Base-by-base conservation (phyloP, 2,329 filamentous ascomycete genomes). In the Leptographium lundbergii region DNA sequence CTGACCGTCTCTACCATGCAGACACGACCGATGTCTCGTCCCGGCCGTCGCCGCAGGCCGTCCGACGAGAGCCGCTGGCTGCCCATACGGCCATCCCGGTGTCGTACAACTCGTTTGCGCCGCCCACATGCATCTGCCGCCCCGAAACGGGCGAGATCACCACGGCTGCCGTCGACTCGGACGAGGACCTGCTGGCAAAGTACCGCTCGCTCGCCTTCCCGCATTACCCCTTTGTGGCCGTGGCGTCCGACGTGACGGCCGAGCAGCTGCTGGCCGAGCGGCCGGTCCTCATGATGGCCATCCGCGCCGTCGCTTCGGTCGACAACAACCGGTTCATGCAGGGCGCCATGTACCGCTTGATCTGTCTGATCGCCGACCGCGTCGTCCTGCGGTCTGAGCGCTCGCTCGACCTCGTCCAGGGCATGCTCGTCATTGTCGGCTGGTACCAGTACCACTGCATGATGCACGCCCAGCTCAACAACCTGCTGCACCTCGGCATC, bases 391-490 rank as follows among this genome's bases (percentile, higher is more conserved):
- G 75, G 1, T 77, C 75, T 0, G 75, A 78, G 57, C 69, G 77
- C 19, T 80, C 78, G 0, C 62, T 81, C 13, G 79, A 81, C 59
- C 65, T 81, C 2, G 66, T 81, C 0, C 70, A 76, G 58, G 75
- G 77, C 0, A 72, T 81, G 3, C 65, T 81, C 3, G 72, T 80
- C 0, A 72, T 80, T 29, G 62, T 78, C 2, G 74, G 74, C 0
- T 81, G 74, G 71, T 79, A 80, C 59, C 78, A 81, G 54, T 77
- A 81, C 56, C 78, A 81, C 64, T 81, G 78, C 63, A 72, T 79
- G 61, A 71, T 76, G 66, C 78, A 81, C 57, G 71, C 74, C 0
- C 80, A 82, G 61, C 66, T 82, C 14, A 75, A 75, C 63, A 80
- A 78, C 57, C 67, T 82, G 3, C 65, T 81, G 3, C 71, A 75